Percentiles rank a stretch among this genome's conserved stretches.
Conservation (phyloP, 352 stramenopile genomes). For the Phytophthora constricta region DNA sequence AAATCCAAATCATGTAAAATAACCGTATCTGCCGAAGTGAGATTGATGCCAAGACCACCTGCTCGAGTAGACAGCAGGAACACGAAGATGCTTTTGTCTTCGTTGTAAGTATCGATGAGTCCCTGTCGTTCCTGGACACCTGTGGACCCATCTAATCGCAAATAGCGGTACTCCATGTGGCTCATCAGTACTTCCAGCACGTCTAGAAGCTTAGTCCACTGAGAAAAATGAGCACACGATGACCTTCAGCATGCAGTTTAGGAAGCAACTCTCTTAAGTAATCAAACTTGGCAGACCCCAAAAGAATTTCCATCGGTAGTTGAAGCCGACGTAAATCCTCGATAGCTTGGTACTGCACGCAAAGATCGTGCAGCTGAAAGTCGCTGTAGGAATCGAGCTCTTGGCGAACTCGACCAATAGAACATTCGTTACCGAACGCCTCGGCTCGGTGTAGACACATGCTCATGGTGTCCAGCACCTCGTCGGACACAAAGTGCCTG, state of each 20-base stretch:
- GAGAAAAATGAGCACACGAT: slow-evolving; percentile 98
- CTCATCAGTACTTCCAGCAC: slow-evolving; percentile 91
- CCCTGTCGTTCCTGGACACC: slow-evolving; percentile 76
- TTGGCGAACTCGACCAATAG: slow-evolving; percentile 85
- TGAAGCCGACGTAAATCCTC: slow-evolving; percentile 86
- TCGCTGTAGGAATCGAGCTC: slow-evolving; percentile 95
- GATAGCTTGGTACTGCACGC: slow-evolving; percentile 85
- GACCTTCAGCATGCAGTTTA: slow-evolving; percentile 82
- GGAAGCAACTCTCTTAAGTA: slow-evolving; percentile 91
- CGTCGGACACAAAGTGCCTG: slow-evolving; percentile 73
- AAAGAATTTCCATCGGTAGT: slow-evolving; percentile 88
- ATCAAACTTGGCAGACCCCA: slow-evolving; percentile 95
- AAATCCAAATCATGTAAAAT: slow-evolving; percentile 90
- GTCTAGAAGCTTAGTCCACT: slow-evolving; percentile 96
- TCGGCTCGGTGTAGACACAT: slow-evolving; percentile 79
- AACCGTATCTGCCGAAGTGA: slow-evolving; percentile 93
- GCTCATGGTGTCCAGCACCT: slow-evolving; percentile 85
- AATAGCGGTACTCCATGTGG: slow-evolving; percentile 76
- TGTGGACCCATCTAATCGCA: slow-evolving; percentile 84
- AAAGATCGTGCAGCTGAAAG: slow-evolving; percentile 96
- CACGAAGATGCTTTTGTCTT: slow-evolving; percentile 94
- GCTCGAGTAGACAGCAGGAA: slow-evolving; percentile 98
- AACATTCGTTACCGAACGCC: slow-evolving; percentile 87
- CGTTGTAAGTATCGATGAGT: slow-evolving; percentile 87
- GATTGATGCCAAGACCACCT: slow-evolving; percentile 98